Conservation (phyloP, 352 stramenopile genomes). For the Globisporangium lucens region DNA sequence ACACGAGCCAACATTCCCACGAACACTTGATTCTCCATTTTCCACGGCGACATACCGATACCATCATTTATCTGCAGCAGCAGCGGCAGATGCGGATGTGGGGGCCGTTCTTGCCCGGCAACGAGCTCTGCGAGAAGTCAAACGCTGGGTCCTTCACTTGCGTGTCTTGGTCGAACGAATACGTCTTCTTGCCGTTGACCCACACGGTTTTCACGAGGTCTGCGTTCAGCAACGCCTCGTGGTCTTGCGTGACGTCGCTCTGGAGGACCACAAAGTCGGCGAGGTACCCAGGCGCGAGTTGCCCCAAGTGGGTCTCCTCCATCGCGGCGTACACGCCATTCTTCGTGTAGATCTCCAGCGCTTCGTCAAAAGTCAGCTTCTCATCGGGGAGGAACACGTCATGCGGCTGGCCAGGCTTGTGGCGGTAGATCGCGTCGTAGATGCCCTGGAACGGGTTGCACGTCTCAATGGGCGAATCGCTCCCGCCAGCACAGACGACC, state of each 20-base stretch:
- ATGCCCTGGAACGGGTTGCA: slow-evolving; percentile 87
- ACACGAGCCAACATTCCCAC: too few relatives aligned
- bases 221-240: slow-evolving; percentile 33
- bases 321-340: slow-evolving; percentile 66
- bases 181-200: slow-evolving; percentile 57
- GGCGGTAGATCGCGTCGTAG: slow-evolving; percentile 84
- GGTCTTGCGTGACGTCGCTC: slow-evolving; percentile 44
- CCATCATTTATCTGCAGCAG: slow-evolving; percentile 32
- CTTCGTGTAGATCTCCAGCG: slow-evolving; percentile 80
- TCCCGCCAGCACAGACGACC: slow-evolving; percentile 78
- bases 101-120: slow-evolving; percentile 69
- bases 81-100: slow-evolving; percentile 58
- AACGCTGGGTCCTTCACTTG: slow-evolving; percentile 1
- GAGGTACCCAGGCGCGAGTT: slow-evolving; percentile 45
- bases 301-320: slow-evolving; percentile 48
- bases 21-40: too few relatives aligned
- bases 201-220: slow-evolving; percentile 67
- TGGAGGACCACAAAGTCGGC: slow-evolving; percentile 78
- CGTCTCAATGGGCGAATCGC: slow-evolving; percentile 84
- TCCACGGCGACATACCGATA: neutral
- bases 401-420: slow-evolving; percentile 42
- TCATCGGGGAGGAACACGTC: slow-evolving; percentile 64
- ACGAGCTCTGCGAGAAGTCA: slow-evolving; percentile 56
- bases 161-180: slow-evolving; percentile 32
- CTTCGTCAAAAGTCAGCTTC: slow-evolving; percentile 66